phyloP scores from a whole-genome alignment of 1,284 basidiomycete species.

The Cryptococcus hybrid region DNA sequence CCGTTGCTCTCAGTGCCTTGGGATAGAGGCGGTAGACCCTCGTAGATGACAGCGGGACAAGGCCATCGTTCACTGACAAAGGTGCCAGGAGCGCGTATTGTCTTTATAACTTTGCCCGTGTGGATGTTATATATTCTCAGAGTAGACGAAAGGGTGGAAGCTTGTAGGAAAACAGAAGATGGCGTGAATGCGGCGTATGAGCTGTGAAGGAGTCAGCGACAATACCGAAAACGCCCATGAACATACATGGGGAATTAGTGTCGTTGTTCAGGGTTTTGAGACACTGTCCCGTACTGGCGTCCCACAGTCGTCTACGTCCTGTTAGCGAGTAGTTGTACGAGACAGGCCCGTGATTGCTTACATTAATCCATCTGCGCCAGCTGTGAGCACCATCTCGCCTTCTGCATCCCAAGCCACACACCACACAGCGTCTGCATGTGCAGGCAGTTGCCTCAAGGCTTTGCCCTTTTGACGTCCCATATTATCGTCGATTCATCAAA shows the following conservation, averaged over 20 bases:
- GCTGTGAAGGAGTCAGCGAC: conserved; percentile 9
- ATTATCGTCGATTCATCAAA: conserved; percentile 93
- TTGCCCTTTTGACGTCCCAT: conserved; percentile 90
- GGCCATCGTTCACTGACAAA: conserved; percentile 34
- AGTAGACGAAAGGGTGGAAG: conserved; percentile 86
- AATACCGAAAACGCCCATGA: background rate
- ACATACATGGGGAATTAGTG: conserved; percentile 87
- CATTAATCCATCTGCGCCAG: conserved; percentile 96
- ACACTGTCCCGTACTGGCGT: conserved; percentile 93
- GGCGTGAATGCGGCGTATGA: conserved; percentile 69
- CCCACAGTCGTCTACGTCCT: conserved; percentile 81
- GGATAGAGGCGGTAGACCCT: background rate
- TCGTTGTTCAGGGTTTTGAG: conserved; percentile 95
- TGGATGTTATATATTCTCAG: conserved; percentile 93
- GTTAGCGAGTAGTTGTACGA: background rate
- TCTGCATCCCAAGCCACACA: conserved; percentile 91
- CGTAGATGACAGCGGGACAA: conserved; percentile 33
- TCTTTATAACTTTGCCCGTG: conserved; percentile 88
- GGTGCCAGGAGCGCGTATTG: conserved; percentile 52
- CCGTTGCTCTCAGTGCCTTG: no score
- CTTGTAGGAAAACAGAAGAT: conserved; percentile 82
- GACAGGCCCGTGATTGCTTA: conserved; percentile 51
- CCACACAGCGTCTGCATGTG: conserved; percentile 96
- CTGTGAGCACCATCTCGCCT: conserved; percentile 89
- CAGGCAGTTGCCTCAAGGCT: conserved; percentile 77